Base-by-base conservation (phyloP, 2,329 filamentous ascomycete species). In the Macrophomina pseudophaseolina region DNA sequence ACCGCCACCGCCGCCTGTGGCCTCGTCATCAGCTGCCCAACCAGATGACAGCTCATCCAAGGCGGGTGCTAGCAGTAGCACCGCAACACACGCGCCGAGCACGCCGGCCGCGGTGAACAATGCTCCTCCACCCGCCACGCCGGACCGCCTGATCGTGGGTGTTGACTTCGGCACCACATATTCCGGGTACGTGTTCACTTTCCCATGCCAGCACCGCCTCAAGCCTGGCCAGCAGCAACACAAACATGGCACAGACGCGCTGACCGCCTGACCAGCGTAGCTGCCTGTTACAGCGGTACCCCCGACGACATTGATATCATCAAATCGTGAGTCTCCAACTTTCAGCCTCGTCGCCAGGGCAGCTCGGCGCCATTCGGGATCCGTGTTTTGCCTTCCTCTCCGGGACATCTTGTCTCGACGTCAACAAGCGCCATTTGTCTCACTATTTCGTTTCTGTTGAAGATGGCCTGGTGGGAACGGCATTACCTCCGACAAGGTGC, bases 91-190 rank as follows among this genome's bases (percentile, higher is more conserved):
- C 59, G 16, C 14, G 5, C 11, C 33, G 11, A 44, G 48, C 56
- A 63, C 65, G 44, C 42, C 58, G 65, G 2, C 46, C 16, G 14
- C 14, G n/a, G 42, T 28, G 44, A 52, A 48, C 48, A 64, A 58
- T 62, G 58, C 58, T 62, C 5, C 58, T 35, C n/a, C 44, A 18
- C n/a, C 44, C 62, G 65, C 70, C n/a, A 68, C 70, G n/a, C 72
- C 74, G 59, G 90, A 92, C 74, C 84, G 89, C 65, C 79, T 93
- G 70, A 91, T 93, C 71, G 90, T 94, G 40, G 91, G 91, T 7
- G 87, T 94, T 7, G 91, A 94, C 76, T 94, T 94, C 80, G 91
- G 91, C 14, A 94, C 91, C n/a, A 94, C 91, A 1, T 94, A 92
- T 74, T 92, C 89, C 51, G 91, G 90, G 87, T 64, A 64, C 32